Percentiles rank a stretch among this genome's conserved stretches.
These are phyloP conservation scores for Zygosaccharomyces lentus DNA, from an alignment of 805 yeast genomes.

Conservation along the genomic window DNA sequence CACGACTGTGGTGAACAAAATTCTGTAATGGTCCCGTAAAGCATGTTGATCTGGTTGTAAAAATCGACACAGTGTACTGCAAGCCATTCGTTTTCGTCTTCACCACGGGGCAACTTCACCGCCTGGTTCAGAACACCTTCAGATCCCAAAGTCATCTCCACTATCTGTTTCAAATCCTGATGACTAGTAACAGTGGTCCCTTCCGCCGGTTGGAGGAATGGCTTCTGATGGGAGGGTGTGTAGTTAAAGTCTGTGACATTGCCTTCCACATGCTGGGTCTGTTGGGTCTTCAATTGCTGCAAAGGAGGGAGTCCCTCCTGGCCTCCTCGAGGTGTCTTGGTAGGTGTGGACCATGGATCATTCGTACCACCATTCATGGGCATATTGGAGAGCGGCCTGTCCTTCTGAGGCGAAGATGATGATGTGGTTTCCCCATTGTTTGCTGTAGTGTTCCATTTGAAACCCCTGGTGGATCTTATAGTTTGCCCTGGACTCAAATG, in stretches of 20 bases:
- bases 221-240: conserved; percentile 37
- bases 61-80: conserved; percentile 98
- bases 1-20: conserved; percentile 94
- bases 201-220: conserved; percentile 27
- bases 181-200: conserved; percentile 50
- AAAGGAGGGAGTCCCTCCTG: conserved; percentile 5
- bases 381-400: conserved; percentile 5
- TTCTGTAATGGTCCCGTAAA: conserved; percentile 92
- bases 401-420: conserved; percentile 11
- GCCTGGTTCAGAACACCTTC: conserved; percentile 89
- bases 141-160: conserved; percentile 92
- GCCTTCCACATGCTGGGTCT: conserved; percentile 10
- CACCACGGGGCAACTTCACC: conserved; percentile 89
- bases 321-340: conserved; percentile 6
- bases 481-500: conserved; percentile 46
- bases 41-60: conserved; percentile 93
- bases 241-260: conserved; percentile 35
- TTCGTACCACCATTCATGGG: conserved; percentile 9
- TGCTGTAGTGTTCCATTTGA: conserved; percentile 36
- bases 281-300: conserved; percentile 9
- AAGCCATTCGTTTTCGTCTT: conserved; percentile 87
- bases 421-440: conserved; percentile 8
- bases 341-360: conserved; percentile 15
- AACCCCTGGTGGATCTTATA: conserved; percentile 44
- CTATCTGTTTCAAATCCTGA: conserved; percentile 76